Evolutionary conservation across 2,329 filamentous ascomycete genomes (phyloP).

Genomic region (Aspergillus jensenii): DNA sequence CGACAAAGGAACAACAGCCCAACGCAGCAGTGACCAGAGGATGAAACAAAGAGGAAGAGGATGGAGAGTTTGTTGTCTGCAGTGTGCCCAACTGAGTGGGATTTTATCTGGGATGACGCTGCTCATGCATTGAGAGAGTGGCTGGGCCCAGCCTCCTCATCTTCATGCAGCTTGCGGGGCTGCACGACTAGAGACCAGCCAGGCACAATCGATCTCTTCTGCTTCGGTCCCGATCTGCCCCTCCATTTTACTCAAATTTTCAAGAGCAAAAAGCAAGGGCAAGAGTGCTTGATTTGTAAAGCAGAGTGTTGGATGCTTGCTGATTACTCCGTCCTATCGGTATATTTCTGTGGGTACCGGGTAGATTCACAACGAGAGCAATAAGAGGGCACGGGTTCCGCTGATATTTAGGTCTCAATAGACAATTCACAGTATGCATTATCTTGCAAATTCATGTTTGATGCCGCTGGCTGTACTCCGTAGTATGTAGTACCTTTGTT

Average conservation of each 20-base stretch:
- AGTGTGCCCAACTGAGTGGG: constrained; percentile 9
- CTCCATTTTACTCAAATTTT: neutral
- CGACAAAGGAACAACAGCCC: neutral
- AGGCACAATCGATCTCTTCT: constrained; percentile 13
- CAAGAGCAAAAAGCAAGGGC: neutral
- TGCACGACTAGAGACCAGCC: constrained; percentile 14
- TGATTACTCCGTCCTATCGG: neutral
- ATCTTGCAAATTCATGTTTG: neutral
- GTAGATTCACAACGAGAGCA: neutral
- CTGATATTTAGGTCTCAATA: neutral
- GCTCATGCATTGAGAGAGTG: constrained; percentile 16
- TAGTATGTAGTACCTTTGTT: neutral
- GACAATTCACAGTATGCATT: neutral
- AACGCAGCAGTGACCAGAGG: neutral
- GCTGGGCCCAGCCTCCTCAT: constrained; percentile 18
- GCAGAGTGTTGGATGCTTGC: neutral
- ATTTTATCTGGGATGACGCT: constrained; percentile 15
- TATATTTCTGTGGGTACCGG: neutral
- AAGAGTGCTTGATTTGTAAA: neutral
- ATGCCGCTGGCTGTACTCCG: neutral
- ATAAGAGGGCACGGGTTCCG: neutral
- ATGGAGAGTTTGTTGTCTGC: neutral
- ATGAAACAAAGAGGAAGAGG: neutral
- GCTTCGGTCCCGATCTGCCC: neutral
- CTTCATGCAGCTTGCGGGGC: constrained; percentile 13